A percentile compares a stretch with the other conserved stretches of the same genome.
phyloP scores from a whole-genome alignment of 768 basidiomycete genomes.

The Mycena olivaceomarginata region DNA sequence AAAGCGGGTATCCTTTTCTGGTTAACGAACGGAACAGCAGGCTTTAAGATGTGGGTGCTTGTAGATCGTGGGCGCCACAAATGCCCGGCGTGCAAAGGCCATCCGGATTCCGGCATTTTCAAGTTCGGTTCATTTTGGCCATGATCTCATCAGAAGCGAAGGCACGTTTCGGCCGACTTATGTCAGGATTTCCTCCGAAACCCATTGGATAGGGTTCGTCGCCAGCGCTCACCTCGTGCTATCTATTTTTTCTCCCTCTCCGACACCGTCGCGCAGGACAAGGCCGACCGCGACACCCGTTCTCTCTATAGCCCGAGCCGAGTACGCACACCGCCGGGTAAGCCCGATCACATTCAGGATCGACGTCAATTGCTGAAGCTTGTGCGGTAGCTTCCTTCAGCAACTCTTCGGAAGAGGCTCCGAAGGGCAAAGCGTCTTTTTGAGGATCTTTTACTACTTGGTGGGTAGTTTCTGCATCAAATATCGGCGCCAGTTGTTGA shows the following conservation, averaged over 20 bases:
- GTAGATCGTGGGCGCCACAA: too few relatives aligned
- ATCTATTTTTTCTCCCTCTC: too few relatives aligned
- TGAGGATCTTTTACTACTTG: neutral
- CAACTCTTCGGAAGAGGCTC: neutral
- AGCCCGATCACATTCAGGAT: constrained; percentile 1
- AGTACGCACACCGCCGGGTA: neutral
- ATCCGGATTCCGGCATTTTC: too few relatives aligned
- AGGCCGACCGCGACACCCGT: neutral
- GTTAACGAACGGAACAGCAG: too few relatives aligned
- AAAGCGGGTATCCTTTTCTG: too few relatives aligned
- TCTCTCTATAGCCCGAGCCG: neutral
- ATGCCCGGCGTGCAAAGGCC: too few relatives aligned
- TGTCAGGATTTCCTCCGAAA: neutral
- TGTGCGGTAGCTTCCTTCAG: neutral
- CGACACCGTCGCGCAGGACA: neutral
- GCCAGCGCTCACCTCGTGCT: constrained; percentile 13
- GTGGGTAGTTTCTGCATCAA: neutral
- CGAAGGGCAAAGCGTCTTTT: neutral
- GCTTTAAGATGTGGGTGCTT: too few relatives aligned
- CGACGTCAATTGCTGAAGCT: neutral
- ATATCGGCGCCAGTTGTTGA: neutral
- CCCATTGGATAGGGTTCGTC: constrained; percentile 1
- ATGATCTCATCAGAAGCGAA: neutral
- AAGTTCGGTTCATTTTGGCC: too few relatives aligned
- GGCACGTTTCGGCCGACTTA: neutral